These are phyloP conservation scores for Antitrichia curtipendula DNA, from an alignment of 225 moss, liverwort and hornwort species.

Conservation along the genomic window DNA sequence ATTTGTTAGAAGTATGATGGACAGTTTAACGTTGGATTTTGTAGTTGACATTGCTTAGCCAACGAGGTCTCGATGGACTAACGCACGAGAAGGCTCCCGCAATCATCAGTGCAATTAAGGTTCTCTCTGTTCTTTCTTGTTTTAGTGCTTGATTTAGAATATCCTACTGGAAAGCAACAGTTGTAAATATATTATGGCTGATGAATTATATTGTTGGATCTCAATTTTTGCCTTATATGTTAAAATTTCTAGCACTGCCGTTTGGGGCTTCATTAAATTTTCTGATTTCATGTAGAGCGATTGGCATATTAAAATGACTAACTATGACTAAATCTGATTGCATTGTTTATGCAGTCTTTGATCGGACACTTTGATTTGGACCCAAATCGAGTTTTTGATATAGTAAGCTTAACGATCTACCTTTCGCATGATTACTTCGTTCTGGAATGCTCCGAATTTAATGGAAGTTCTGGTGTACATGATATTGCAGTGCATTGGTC, in stretches of 20 bases:
- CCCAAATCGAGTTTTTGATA: slow-evolving; percentile 98
- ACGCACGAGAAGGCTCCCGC: slow-evolving; percentile 60
- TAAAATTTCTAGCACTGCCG: background rate
- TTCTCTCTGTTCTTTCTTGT: slow-evolving; percentile 5
- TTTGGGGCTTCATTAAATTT: background rate
- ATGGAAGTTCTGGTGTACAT: background rate
- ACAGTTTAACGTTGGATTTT: slow-evolving; percentile 4
- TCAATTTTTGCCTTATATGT: background rate
- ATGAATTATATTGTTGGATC: background rate
- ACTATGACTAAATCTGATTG: background rate
- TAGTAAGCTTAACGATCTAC: slow-evolving; percentile 46
- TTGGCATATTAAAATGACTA: background rate
- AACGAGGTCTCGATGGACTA: slow-evolving; percentile 80
- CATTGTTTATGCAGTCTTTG: slow-evolving; percentile 62
- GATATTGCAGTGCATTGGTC: background rate
- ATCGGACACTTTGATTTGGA: slow-evolving; percentile 98
- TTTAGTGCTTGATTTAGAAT: background rate
- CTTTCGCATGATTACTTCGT: background rate
- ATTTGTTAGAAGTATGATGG: background rate
- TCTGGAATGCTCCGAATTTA: background rate
- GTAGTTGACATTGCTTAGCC: slow-evolving; percentile 94
- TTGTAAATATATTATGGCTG: background rate
- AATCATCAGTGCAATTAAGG: slow-evolving; percentile 91
- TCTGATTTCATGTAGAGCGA: background rate
- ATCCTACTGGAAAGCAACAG: background rate